A percentile compares a stretch with the other conserved stretches of the same genome.
Conservation (phyloP, 2,329 filamentous ascomycete genomes). For the Blastomyces percursus region DNA sequence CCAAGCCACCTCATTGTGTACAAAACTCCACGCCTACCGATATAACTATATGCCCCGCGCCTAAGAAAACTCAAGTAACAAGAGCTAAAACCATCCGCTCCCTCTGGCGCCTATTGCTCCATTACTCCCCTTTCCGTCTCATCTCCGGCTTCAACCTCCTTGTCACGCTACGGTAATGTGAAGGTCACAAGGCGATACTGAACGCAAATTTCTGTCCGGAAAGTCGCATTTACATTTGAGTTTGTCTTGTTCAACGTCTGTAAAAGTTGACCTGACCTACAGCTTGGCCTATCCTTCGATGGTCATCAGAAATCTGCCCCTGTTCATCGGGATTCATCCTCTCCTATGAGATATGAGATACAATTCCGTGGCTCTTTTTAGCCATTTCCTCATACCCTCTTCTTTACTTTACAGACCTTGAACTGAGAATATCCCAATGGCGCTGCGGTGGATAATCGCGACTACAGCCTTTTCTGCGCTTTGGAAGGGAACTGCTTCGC, state of each 20-base stretch:
- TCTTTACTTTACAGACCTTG: background rate
- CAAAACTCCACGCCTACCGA: background rate
- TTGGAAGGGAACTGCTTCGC: constrained; percentile 18
- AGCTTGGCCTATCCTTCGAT: background rate
- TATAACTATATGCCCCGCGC: background rate
- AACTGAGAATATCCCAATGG: background rate
- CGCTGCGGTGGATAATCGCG: constrained; percentile 8
- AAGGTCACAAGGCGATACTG: background rate
- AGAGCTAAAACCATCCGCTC: background rate
- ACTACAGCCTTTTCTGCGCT: constrained; percentile 8
- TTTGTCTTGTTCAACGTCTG: background rate
- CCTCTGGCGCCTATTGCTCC: background rate
- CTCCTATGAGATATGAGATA: background rate
- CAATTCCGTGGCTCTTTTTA: background rate
- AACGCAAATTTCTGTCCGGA: background rate
- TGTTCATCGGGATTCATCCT: background rate
- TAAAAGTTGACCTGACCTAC: background rate
- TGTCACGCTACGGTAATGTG: background rate
- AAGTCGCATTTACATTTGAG: background rate
- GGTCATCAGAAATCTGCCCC: background rate
- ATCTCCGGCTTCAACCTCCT: background rate
- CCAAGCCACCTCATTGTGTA: background rate
- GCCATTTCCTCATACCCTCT: background rate
- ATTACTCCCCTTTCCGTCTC: background rate
- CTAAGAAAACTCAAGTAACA: background rate